Evolutionary conservation across 2,329 filamentous ascomycete genomes (phyloP).

Genomic region (Pyrenochaeta sp.): DNA sequence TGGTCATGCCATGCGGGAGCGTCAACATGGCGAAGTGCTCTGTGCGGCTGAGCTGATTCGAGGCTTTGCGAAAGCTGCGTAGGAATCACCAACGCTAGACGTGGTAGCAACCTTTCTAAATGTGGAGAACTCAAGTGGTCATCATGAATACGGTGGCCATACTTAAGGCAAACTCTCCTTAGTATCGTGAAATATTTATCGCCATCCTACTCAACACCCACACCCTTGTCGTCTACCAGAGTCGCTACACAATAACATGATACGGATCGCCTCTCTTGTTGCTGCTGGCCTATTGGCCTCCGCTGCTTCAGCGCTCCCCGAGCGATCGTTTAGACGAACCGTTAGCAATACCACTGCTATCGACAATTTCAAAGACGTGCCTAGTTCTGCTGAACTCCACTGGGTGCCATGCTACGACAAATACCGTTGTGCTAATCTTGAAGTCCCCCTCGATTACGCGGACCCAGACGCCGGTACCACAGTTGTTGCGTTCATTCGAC

Average conservation of each 20-base stretch:
- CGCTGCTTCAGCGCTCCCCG: background rate
- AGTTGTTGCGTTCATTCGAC: slow-evolving; percentile 21
- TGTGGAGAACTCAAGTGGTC: background rate
- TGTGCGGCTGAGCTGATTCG: too few relatives aligned
- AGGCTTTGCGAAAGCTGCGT: background rate
- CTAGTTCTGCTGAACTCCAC: slow-evolving; percentile 11
- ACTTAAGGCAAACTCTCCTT: background rate
- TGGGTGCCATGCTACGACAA: slow-evolving; percentile 18
- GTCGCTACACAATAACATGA: background rate
- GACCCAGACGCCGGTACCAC: slow-evolving; percentile 13
- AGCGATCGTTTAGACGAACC: background rate
- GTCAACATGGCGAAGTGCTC: too few relatives aligned
- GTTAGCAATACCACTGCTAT: background rate
- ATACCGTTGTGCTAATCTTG: slow-evolving; percentile 18
- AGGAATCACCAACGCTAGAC: background rate
- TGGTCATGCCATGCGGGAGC: background rate
- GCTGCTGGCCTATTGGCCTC: background rate
- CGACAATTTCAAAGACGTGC: slow-evolving; percentile 11
- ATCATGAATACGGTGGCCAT: background rate
- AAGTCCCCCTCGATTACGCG: slow-evolving; percentile 24
- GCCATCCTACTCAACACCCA: background rate
- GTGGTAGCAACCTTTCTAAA: background rate
- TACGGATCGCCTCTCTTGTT: background rate
- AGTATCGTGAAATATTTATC: background rate
- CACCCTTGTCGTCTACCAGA: background rate